These are phyloP conservation scores for Silene latifolia DNA, from an alignment of 148 eudicot species.

Conservation along the genomic window DNA sequence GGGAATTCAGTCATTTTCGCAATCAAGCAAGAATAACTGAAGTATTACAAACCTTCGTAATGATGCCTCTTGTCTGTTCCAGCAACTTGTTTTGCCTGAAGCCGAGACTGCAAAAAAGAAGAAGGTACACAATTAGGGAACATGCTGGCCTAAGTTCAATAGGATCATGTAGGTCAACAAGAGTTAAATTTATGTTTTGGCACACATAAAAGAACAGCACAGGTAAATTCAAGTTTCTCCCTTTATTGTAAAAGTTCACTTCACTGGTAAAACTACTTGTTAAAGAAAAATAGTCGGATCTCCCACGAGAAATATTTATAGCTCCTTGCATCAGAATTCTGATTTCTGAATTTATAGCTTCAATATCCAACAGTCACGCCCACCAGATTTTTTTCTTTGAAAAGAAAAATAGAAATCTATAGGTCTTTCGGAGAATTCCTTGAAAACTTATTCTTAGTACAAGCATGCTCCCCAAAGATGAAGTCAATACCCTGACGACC, in stretches of 20 bases:
- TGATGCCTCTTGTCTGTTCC: slow-evolving; percentile 79
- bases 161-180: neutral
- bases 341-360: neutral
- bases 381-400: too few species aligned
- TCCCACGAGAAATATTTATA: too few species aligned
- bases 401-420: neutral
- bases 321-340: neutral
- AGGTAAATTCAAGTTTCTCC: neutral
- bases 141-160: neutral
- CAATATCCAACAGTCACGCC: neutral
- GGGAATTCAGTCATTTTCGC: neutral
- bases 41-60: slow-evolving; percentile 57
- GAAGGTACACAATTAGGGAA: slow-evolving; percentile 1
- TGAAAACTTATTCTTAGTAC: neutral
- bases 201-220: neutral
- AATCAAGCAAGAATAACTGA: too few species aligned
- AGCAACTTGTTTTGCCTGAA: slow-evolving; percentile 79
- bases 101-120: slow-evolving; percentile 63
- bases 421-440: too few species aligned
- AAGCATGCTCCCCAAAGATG: too few species aligned
- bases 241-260: neutral
- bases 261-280: too few species aligned
- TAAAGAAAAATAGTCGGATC: too few species aligned
- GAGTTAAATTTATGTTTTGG: too few species aligned
- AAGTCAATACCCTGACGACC: slow-evolving; percentile 73